Percentiles rank a stretch among this genome's conserved stretches.
Conservation (phyloP, 2,329 filamentous ascomycete genomes). For the Fusarium sp. region DNA sequence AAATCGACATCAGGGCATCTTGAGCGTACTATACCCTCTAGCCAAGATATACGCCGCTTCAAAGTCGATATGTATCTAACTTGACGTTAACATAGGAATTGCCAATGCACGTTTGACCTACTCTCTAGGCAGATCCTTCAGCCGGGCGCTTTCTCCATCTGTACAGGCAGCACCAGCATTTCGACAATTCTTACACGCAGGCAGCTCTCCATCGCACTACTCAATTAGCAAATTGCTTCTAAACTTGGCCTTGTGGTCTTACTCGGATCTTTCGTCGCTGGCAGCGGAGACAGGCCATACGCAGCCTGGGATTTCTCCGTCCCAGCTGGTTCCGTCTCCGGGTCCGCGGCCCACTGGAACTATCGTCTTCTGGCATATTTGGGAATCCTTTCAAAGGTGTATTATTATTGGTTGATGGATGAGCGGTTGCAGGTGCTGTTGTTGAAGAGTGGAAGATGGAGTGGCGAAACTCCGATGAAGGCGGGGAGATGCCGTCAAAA, state of each 20-base stretch:
- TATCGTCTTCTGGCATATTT: slow-evolving; percentile 29
- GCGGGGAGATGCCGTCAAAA: slow-evolving; percentile 34
- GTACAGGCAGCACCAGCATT: slow-evolving; percentile 56
- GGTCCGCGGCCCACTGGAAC: background rate
- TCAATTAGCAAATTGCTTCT: too few species aligned
- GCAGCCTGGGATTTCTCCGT: slow-evolving; percentile 43
- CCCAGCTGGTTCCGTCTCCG: slow-evolving; percentile 30
- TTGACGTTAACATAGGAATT: background rate
- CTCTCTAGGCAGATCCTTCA: slow-evolving; percentile 56
- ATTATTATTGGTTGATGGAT: background rate
- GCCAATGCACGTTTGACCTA: slow-evolving; percentile 33
- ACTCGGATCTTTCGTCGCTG: slow-evolving; percentile 59
- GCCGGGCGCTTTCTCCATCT: slow-evolving; percentile 56
- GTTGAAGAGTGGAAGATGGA: background rate
- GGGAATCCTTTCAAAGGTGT: background rate
- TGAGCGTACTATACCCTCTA: slow-evolving; percentile 57
- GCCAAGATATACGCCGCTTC: slow-evolving; percentile 57
- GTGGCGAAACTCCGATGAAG: slow-evolving; percentile 23
- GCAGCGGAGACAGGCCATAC: slow-evolving; percentile 52
- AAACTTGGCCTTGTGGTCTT: too few species aligned
- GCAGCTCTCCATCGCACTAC: slow-evolving; percentile 57
- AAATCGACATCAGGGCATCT: slow-evolving; percentile 58
- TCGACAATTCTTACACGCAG: slow-evolving; percentile 56
- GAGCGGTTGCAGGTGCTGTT: background rate
- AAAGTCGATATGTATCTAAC: slow-evolving; percentile 49